Evolutionary conservation across 345 rosid species (phyloP).

Genomic region (Anacardium occidentale): DNA sequence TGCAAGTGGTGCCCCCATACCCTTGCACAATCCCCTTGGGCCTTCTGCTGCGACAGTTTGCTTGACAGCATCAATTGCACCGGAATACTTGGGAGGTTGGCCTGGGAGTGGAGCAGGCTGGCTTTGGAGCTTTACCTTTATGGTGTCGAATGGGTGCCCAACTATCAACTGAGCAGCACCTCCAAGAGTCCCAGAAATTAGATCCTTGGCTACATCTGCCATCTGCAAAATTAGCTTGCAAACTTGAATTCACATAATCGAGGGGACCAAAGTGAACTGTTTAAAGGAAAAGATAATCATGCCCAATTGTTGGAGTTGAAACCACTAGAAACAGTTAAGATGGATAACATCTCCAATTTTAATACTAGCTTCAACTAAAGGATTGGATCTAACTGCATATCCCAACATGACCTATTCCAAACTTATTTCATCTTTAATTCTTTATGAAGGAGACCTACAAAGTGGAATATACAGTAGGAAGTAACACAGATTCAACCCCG

Average conservation of each 20-base stretch:
- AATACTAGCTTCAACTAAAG: neutral
- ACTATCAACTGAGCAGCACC: slow-evolving; percentile 86
- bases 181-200: slow-evolving; percentile 87
- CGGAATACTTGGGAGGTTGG: slow-evolving; percentile 64
- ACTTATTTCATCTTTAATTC: neutral
- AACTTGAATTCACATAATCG: neutral
- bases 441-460: neutral
- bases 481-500: neutral
- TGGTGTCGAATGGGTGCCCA: slow-evolving; percentile 98
- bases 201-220: slow-evolving; percentile 88
- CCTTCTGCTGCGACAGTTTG: slow-evolving; percentile 93
- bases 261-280: neutral
- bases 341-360: neutral
- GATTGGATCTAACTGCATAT: neutral
- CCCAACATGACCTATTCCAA: neutral
- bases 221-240: slow-evolving; percentile 44
- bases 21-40: slow-evolving; percentile 86
- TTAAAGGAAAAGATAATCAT: neutral
- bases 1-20: slow-evolving; percentile 99
- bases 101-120: slow-evolving; percentile 83
- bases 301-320: neutral
- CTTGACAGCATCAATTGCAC: slow-evolving; percentile 89
- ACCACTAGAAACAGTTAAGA: neutral
- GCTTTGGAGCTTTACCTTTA: slow-evolving; percentile 99
- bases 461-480: neutral